These are phyloP conservation scores for Thermothelomyces thermophilus DNA, from an alignment of 2,329 filamentous ascomycete genomes.

Conservation along the genomic window DNA sequence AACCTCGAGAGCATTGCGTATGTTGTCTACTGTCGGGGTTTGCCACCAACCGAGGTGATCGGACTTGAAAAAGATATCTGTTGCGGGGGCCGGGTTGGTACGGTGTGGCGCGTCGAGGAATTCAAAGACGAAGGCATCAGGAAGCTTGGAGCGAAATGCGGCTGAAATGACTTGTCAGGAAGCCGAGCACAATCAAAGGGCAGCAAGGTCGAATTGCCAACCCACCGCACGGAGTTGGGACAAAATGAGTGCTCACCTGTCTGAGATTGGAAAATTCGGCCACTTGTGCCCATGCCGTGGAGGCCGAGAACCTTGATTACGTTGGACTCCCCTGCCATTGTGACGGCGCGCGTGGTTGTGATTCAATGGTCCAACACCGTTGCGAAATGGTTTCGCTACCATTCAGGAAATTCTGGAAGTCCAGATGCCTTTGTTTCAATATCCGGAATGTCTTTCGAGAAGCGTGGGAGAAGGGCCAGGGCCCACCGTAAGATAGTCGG, in stretches of 20 bases:
- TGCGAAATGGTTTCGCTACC: no score
- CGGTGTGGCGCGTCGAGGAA: constrained; percentile 32
- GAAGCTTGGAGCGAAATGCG: constrained; percentile 32
- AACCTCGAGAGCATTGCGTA: constrained; percentile 32
- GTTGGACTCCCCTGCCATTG: background rate
- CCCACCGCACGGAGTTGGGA: no score
- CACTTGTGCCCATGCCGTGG: constrained; percentile 34
- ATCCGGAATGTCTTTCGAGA: no score
- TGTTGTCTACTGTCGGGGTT: constrained; percentile 25
- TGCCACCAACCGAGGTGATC: constrained; percentile 30
- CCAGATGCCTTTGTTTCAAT: no score
- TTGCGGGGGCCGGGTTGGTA: constrained; percentile 29
- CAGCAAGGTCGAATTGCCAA: background rate
- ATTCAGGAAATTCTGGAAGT: no score
- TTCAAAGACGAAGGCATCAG: constrained; percentile 28
- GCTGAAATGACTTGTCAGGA: constrained; percentile 20
- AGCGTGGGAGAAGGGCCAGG: no score
- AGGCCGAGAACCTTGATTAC: constrained; percentile 33
- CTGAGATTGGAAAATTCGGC: constrained; percentile 32
- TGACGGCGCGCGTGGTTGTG: background rate
- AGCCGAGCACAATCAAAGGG: no score
- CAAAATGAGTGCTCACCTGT: constrained; percentile 26
- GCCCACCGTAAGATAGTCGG: no score
- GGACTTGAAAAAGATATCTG: constrained; percentile 29
- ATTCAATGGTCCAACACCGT: fast-evolving